Conservation (phyloP, 192 early-diverging fungal genomes). For the Chytriomyces sp. region DNA sequence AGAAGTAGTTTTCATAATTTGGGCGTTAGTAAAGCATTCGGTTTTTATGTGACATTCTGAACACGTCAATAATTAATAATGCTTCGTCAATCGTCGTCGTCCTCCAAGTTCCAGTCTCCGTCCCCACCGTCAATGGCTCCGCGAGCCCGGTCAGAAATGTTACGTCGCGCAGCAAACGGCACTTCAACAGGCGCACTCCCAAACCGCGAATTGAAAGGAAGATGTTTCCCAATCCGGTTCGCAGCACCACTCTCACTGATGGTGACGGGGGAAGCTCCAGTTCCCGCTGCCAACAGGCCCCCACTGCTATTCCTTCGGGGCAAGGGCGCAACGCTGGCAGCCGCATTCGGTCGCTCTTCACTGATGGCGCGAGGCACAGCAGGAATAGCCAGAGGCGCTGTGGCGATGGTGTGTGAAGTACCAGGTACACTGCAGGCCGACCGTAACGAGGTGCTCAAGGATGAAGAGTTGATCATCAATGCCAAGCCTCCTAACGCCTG, state of each 20-base stretch:
- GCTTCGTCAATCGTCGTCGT: not conserved
- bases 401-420: not conserved
- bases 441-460: slow-evolving; percentile 13
- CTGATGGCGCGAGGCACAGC: not conserved
- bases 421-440: not conserved
- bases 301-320: slow-evolving; percentile 20
- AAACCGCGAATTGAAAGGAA: not conserved
- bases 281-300: not conserved
- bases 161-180: slow-evolving; percentile 11
- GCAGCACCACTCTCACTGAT: not conserved
- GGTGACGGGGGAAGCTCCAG: not conserved
- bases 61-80: no score
- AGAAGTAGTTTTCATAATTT: no score
- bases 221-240: not conserved
- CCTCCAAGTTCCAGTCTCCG: not conserved
- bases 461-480: not conserved
- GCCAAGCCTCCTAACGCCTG: not conserved
- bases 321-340: not conserved
- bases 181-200: slow-evolving; percentile 21
- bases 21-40: no score
- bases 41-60: no score
- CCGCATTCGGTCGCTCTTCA: not conserved
- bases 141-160: not conserved
- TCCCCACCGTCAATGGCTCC: not conserved
- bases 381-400: not conserved